Percentiles rank a stretch among this genome's conserved stretches.
phyloP scores from a whole-genome alignment of 495 filamentous ascomycete species.

The Penicillium macrosclerotiorum region DNA sequence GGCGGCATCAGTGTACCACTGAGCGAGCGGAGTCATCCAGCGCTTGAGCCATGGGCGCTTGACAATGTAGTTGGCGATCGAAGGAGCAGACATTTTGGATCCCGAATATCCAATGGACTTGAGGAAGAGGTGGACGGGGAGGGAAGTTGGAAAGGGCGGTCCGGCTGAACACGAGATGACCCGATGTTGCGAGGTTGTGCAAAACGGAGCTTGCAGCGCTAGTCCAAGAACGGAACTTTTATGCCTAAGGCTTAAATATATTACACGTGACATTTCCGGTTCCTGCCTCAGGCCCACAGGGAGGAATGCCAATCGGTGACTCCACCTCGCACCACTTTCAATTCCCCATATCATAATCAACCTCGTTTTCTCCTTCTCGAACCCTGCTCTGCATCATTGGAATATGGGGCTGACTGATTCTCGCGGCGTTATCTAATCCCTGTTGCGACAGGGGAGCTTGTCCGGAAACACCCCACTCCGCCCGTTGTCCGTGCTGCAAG shows the following conservation, averaged over 20 bases:
- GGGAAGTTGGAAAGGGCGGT: constrained; percentile 30
- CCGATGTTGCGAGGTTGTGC: constrained; percentile 49
- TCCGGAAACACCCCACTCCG: constrained; percentile 23
- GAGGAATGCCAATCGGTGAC: constrained; percentile 23
- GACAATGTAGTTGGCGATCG: constrained; percentile 66
- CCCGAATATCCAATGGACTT: constrained; percentile 36
- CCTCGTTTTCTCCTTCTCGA: constrained; percentile 4
- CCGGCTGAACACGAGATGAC: constrained; percentile 43
- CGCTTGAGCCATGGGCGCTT: constrained; percentile 81
- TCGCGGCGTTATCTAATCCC: constrained; percentile 11
- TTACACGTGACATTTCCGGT: constrained; percentile 14
- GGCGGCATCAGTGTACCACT: constrained; percentile 79
- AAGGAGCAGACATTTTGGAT: constrained; percentile 69
- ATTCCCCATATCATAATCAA: constrained; percentile 21
- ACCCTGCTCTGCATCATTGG: constrained; percentile 4
- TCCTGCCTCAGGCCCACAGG: constrained; percentile 30
- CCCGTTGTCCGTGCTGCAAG: constrained; percentile 35
- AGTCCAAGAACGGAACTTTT: constrained; percentile 14
- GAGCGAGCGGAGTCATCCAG: constrained; percentile 72
- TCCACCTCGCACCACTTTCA: constrained; percentile 29
- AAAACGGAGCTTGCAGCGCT: constrained; percentile 42
- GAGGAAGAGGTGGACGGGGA: constrained; percentile 15
- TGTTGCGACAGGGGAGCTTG: constrained; percentile 23
- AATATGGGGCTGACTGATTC: constrained; percentile 16
- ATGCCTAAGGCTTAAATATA: constrained; percentile 8